phyloP scores from a whole-genome alignment of 2,329 filamentous ascomycete species.

The Cladobotryum protrusum region DNA sequence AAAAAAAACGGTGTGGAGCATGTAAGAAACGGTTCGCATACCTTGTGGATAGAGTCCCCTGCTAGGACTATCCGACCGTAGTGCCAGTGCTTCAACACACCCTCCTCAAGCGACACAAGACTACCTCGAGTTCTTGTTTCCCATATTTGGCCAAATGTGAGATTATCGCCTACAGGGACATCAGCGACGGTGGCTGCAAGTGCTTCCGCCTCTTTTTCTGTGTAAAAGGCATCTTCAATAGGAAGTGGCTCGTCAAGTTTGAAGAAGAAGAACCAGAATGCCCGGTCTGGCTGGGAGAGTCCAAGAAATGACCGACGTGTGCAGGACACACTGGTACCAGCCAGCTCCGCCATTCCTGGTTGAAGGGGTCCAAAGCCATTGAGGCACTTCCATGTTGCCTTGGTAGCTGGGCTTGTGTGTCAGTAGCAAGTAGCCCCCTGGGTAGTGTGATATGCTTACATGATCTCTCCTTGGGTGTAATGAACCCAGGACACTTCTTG shows the following conservation, averaged over 20 bases:
- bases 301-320: conserved; percentile 13
- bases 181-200: conserved; percentile 21
- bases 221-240: conserved; percentile 18
- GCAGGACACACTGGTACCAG: too few relatives aligned
- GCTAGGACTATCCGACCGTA: conserved; percentile 24
- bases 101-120: conserved; percentile 26
- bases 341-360: too few relatives aligned
- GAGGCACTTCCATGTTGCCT: conserved; percentile 13
- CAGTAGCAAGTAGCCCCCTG: background rate
- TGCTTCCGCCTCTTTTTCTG: conserved; percentile 24
- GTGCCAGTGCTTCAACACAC: conserved; percentile 25
- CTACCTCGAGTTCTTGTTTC: conserved; percentile 12
- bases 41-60: conserved; percentile 28
- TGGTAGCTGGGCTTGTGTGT: conserved; percentile 12
- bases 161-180: conserved; percentile 19
- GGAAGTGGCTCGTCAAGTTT: conserved; percentile 13
- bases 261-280: conserved; percentile 16
- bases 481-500: conserved; percentile 8
- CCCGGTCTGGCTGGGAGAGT: conserved; percentile 1
- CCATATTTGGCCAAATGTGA: conserved; percentile 31
- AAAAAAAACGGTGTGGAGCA: too few relatives aligned
- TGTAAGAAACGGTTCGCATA: background rate
- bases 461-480: conserved; percentile 15
- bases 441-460: conserved; percentile 6
- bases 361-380: conserved; percentile 17